Conservation (phyloP, 805 yeast genomes). For the Torulaspora maleeae region DNA sequence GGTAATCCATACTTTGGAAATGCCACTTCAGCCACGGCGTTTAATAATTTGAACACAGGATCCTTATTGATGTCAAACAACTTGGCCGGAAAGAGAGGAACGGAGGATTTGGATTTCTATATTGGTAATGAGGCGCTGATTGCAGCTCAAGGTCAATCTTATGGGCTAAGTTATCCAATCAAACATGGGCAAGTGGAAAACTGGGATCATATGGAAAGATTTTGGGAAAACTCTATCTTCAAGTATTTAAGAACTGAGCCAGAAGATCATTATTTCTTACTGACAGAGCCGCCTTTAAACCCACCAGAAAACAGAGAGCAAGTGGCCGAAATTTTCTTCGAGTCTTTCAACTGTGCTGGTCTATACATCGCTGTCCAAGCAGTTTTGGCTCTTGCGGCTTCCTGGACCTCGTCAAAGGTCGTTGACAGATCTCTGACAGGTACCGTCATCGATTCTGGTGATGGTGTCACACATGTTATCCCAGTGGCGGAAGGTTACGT, state of each 20-base stretch:
- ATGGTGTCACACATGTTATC: constrained; percentile 98
- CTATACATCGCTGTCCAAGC: constrained; percentile 98
- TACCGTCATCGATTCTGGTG: constrained; percentile 97
- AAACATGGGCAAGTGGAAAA: constrained; percentile 97
- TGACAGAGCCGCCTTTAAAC: constrained; percentile 97
- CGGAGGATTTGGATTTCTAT: constrained; percentile 88
- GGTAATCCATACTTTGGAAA: constrained; percentile 32
- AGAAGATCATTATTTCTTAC: constrained; percentile 91
- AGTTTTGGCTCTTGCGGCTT: constrained; percentile 95
- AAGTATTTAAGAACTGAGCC: constrained; percentile 97
- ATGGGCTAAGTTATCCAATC: constrained; percentile 85
- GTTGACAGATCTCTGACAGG: constrained; percentile 95
- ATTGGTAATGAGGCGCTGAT: constrained; percentile 93
- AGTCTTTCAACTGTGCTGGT: constrained; percentile 97
- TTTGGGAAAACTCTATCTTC: constrained; percentile 96
- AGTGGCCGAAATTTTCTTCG: constrained; percentile 98
- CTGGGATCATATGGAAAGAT: constrained; percentile 99
- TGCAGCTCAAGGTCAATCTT: constrained; percentile 88
- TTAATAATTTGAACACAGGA: constrained; percentile 26
- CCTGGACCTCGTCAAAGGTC: constrained; percentile 97
- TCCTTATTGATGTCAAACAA: constrained; percentile 35
- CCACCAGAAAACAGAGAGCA: constrained; percentile 99
- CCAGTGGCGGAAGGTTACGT: constrained; percentile 99
- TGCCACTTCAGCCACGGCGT: constrained; percentile 37
- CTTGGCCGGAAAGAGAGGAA: constrained; percentile 71